Conservation (phyloP, 768 basidiomycete genomes). For the Termitomyces sp. region DNA sequence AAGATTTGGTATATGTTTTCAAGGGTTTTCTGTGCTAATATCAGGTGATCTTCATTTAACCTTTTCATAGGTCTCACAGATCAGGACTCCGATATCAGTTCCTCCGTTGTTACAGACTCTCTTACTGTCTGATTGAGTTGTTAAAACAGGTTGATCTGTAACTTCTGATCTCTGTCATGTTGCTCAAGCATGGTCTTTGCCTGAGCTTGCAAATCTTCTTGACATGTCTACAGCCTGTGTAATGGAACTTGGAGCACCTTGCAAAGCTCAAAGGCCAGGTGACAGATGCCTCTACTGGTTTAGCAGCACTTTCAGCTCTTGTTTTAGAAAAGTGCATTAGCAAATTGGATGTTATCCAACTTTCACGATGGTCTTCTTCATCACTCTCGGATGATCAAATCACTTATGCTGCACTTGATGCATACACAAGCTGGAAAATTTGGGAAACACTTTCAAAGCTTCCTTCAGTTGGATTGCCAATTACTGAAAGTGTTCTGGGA, state of each 20-base stretch:
- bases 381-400: not conserved
- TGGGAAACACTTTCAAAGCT: not conserved
- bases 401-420: not conserved
- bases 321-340: not conserved
- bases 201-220: not conserved
- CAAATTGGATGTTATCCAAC: not conserved
- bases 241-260: not conserved
- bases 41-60: not conserved
- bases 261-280: not conserved
- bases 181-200: not conserved
- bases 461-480: not conserved
- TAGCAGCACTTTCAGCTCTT: not conserved
- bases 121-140: not conserved
- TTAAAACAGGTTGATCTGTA: not conserved
- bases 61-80: not conserved
- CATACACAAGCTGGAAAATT: not conserved
- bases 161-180: not conserved
- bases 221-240: not conserved
- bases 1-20: not conserved
- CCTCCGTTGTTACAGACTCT: not conserved
- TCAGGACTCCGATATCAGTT: not conserved
- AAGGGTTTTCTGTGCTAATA: not conserved
- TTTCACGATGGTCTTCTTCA: not conserved
- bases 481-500: not conserved
- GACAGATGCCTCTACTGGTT: not conserved